phyloP scores from a whole-genome alignment of 1,284 basidiomycete species.

The Mycena citricolor region DNA sequence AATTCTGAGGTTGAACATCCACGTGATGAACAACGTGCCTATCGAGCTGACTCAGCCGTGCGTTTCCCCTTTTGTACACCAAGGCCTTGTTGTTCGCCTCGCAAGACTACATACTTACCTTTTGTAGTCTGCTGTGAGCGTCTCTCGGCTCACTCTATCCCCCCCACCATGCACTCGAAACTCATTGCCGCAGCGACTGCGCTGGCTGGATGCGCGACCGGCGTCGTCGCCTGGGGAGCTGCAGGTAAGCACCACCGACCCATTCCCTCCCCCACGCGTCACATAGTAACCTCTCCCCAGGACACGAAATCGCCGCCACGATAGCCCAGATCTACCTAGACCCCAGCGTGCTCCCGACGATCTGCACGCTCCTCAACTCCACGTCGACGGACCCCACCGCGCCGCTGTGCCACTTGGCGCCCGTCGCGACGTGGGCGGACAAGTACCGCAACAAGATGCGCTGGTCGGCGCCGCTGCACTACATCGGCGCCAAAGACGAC shows the following conservation, averaged over 20 bases:
- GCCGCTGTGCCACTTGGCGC: slow-evolving; percentile 70
- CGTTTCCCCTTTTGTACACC: too few relatives aligned
- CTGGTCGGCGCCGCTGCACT: slow-evolving; percentile 74
- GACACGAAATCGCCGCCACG: slow-evolving; percentile 90
- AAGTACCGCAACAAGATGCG: slow-evolving; percentile 59
- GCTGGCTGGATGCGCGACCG: slow-evolving; percentile 15
- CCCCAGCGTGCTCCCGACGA: slow-evolving; percentile 64
- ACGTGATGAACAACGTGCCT: too few relatives aligned
- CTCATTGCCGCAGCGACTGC: slow-evolving; percentile 1
- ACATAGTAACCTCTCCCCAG: slow-evolving; percentile 34
- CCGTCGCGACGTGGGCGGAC: slow-evolving; percentile 89
- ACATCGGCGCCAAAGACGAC: slow-evolving; percentile 73
- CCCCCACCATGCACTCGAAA: too few relatives aligned
- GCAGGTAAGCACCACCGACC: slow-evolving; percentile 17
- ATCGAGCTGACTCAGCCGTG: too few relatives aligned
- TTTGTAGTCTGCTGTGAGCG: too few relatives aligned
- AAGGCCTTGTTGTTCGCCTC: too few relatives aligned
- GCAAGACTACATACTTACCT: too few relatives aligned
- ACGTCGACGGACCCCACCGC: slow-evolving; percentile 39
- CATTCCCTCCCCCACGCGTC: not conserved
- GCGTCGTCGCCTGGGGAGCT: slow-evolving; percentile 30
- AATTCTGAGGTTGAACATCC: too few relatives aligned
- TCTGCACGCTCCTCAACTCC: slow-evolving; percentile 70
- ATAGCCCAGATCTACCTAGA: slow-evolving; percentile 91
- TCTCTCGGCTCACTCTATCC: too few relatives aligned